Conservation (phyloP, 2,329 filamentous ascomycete species). For the Phyllosticta citriasiana region DNA sequence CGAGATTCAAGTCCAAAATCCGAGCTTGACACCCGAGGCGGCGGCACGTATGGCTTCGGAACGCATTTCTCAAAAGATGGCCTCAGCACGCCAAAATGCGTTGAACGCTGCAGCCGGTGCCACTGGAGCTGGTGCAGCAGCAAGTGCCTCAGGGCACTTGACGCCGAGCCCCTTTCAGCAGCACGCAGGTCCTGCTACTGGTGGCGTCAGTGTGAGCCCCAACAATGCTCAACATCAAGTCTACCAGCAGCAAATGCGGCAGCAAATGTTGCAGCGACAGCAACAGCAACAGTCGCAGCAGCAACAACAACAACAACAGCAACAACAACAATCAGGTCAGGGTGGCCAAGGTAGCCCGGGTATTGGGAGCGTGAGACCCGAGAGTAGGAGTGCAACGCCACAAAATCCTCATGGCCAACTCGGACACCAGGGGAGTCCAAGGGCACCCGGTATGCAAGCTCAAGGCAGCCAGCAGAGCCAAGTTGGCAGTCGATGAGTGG, state of each 20-base stretch:
- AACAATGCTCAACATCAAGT: constrained; percentile 1
- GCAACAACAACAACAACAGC: constrained; percentile 18
- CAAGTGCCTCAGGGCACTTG: not conserved
- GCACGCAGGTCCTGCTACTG: constrained; percentile 2
- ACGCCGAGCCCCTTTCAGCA: constrained; percentile 9
- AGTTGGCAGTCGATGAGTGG: not conserved
- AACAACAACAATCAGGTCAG: not conserved
- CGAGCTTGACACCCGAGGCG: not conserved
- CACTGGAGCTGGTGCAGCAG: not conserved
- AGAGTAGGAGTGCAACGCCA: constrained; percentile 29
- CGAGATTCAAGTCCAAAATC: constrained; percentile 7
- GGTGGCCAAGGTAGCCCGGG: constrained; percentile 12
- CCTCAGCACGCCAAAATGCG: constrained; percentile 13
- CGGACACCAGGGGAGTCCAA: not conserved
- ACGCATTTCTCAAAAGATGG: constrained; percentile 5
- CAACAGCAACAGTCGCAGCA: constrained; percentile 19
- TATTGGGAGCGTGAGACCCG: constrained; percentile 12
- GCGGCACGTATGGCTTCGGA: constrained; percentile 6
- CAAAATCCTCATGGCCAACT: constrained; percentile 20
- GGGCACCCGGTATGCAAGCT: not conserved
- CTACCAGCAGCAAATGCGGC: constrained; percentile 27
- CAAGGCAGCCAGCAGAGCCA: not conserved
- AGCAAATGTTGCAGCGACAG: constrained; percentile 27
- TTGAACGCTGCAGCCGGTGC: constrained; percentile 23
- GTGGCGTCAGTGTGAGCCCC: constrained; percentile 9